Percentiles rank a stretch among this genome's conserved stretches.
phyloP scores from a whole-genome alignment of 805 yeast species.

The Saturnispora serradocipensis region DNA sequence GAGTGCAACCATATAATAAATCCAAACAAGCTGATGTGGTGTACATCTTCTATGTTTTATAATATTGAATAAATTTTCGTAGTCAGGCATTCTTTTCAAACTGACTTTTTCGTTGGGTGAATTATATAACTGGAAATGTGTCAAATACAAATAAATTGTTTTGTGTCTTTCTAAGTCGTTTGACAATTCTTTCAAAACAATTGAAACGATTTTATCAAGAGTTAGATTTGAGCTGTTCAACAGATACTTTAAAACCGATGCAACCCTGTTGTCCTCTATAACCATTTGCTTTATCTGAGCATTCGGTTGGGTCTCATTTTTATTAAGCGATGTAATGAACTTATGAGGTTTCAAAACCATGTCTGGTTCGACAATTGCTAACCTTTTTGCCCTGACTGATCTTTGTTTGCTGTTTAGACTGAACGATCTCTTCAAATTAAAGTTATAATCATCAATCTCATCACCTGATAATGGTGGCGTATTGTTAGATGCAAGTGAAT shows the following conservation, averaged over 20 bases:
- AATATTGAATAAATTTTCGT: slow-evolving; percentile 20
- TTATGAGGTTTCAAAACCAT: slow-evolving; percentile 56
- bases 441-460: neutral
- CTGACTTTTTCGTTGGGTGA: slow-evolving; percentile 27
- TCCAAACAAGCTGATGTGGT: slow-evolving; percentile 60
- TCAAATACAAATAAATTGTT: slow-evolving; percentile 53
- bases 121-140: slow-evolving; percentile 42
- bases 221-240: slow-evolving; percentile 31
- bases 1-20: slow-evolving; percentile 65
- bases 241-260: slow-evolving; percentile 32
- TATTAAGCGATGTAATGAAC: slow-evolving; percentile 35
- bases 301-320: slow-evolving; percentile 32
- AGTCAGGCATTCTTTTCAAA: slow-evolving; percentile 23
- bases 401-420: slow-evolving; percentile 62
- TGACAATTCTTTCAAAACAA: slow-evolving; percentile 44
- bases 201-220: slow-evolving; percentile 29
- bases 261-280: slow-evolving; percentile 2
- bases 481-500: neutral
- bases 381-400: slow-evolving; percentile 57
- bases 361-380: slow-evolving; percentile 49
- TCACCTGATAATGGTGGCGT: neutral
- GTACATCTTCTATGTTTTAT: slow-evolving; percentile 23
- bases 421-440: slow-evolving; percentile 61
- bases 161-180: slow-evolving; percentile 52
- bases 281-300: slow-evolving; percentile 18